Conservation (phyloP, 1,284 basidiomycete species). For the Ganoderma meredithae region DNA sequence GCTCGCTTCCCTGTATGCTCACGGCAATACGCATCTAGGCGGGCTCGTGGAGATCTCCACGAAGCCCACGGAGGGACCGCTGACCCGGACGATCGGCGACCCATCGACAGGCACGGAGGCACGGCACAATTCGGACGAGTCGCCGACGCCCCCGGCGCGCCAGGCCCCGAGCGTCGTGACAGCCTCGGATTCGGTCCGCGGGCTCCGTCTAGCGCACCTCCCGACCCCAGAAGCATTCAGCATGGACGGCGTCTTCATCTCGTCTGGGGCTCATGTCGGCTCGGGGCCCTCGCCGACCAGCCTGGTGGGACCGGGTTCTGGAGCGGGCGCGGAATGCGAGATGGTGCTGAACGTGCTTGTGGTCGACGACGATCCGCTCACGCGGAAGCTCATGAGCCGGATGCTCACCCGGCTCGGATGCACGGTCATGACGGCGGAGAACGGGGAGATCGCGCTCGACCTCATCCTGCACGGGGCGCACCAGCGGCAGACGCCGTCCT, state of each 20-base stretch:
- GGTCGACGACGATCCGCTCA: conserved; percentile 82
- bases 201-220: conserved; percentile 32
- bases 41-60: conserved; percentile 68
- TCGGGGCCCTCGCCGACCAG: conserved; percentile 20
- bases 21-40: conserved; percentile 44
- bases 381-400: conserved; percentile 83
- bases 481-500: conserved; percentile 40
- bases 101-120: conserved; percentile 52
- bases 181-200: conserved; percentile 31
- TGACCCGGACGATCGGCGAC: conserved; percentile 56
- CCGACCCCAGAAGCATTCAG: conserved; percentile 35
- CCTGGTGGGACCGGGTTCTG: conserved; percentile 20
- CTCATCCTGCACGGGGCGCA: conserved; percentile 60
- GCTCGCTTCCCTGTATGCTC: background rate
- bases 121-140: conserved; percentile 28
- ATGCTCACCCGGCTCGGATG: conserved; percentile 84
- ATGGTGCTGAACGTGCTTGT: conserved; percentile 68
- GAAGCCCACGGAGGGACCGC: conserved; percentile 49
- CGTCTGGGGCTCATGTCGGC: conserved; percentile 28
- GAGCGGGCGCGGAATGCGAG: conserved; percentile 41
- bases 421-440: conserved; percentile 83
- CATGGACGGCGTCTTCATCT: conserved; percentile 32
- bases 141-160: conserved; percentile 23
- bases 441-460: conserved; percentile 83
- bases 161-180: conserved; percentile 18